A percentile compares a stretch with the other conserved stretches of the same genome.
Evolutionary conservation across 1,139 yeast species (phyloP).

Genomic region (Blastobotrys elegans): DNA sequence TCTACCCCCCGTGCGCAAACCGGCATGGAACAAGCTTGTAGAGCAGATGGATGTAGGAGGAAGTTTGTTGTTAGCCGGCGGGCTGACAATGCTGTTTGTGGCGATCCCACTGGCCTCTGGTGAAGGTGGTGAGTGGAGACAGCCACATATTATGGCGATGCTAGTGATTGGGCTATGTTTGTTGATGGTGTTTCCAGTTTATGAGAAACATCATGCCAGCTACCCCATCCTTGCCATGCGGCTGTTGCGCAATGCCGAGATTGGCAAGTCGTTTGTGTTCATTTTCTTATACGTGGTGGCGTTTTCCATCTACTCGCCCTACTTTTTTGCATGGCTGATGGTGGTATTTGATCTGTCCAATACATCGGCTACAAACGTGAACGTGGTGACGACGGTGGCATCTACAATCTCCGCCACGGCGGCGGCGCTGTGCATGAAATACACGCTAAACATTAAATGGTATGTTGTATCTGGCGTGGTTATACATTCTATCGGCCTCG

Average conservation of each 20-base stretch:
- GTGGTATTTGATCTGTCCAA: slow-evolving; percentile 47
- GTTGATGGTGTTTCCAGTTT: slow-evolving; percentile 16
- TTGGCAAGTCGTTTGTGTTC: slow-evolving; percentile 16
- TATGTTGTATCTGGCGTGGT: slow-evolving; percentile 53
- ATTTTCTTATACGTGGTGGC: slow-evolving; percentile 18
- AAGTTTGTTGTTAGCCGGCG: slow-evolving; percentile 16
- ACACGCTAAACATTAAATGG: slow-evolving; percentile 48
- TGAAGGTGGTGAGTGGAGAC: slow-evolving; percentile 8
- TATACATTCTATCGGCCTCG: slow-evolving; percentile 52
- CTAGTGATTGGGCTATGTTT: slow-evolving; percentile 14
- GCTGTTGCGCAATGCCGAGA: slow-evolving; percentile 13
- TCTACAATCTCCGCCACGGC: slow-evolving; percentile 54
- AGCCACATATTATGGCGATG: slow-evolving; percentile 14
- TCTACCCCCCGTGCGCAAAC: no score
- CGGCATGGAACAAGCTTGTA: slow-evolving; percentile 8
- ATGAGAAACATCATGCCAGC: slow-evolving; percentile 15
- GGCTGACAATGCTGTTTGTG: slow-evolving; percentile 18
- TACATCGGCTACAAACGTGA: slow-evolving; percentile 59
- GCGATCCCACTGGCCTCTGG: slow-evolving; percentile 19
- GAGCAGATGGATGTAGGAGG: slow-evolving; percentile 21
- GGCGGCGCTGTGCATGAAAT: slow-evolving; percentile 48
- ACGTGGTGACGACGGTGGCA: slow-evolving; percentile 59
- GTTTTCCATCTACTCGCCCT: slow-evolving; percentile 19
- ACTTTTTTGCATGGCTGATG: slow-evolving; percentile 42
- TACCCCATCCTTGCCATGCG: slow-evolving; percentile 17